Evolutionary conservation across 768 basidiomycete genomes (phyloP).

Genomic region (Macrocybe gigantea): DNA sequence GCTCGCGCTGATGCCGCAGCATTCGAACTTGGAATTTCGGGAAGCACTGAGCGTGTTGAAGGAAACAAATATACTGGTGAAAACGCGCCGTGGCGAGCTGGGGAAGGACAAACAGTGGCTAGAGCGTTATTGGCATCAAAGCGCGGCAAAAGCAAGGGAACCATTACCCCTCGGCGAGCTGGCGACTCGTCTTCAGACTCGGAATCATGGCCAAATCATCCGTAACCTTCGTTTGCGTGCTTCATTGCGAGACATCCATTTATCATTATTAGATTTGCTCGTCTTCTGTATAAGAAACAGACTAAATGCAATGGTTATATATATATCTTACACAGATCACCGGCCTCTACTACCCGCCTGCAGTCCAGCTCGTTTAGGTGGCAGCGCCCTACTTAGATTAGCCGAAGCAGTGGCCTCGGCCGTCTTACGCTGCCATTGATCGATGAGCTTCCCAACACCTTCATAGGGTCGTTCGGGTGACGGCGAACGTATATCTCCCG

Average conservation of each 20-base stretch:
- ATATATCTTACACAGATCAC: too few species aligned
- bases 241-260: too few species aligned
- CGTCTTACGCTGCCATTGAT: conserved; percentile 83
- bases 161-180: too few species aligned
- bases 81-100: conserved; percentile 41
- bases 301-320: too few species aligned
- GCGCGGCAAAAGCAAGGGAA: background rate
- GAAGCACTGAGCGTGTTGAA: conserved; percentile 42
- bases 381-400: conserved; percentile 19
- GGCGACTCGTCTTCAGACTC: too few species aligned
- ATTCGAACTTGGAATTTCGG: conserved; percentile 43
- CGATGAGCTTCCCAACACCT: conserved; percentile 80
- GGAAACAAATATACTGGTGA: conserved; percentile 28
- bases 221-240: too few species aligned
- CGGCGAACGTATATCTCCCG: conserved; percentile 33
- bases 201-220: too few species aligned
- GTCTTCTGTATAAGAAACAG: too few species aligned
- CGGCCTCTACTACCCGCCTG: too few species aligned
- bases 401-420: conserved; percentile 46
- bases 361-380: conserved; percentile 32
- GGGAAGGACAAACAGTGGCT: conserved; percentile 45
- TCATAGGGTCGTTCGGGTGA: conserved; percentile 77
- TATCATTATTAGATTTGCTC: too few species aligned
- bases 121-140: conserved; percentile 30
- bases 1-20: conserved; percentile 64